Base-by-base conservation (phyloP, 2,329 filamentous ascomycete species). In the Talaromyces verruculosus region DNA sequence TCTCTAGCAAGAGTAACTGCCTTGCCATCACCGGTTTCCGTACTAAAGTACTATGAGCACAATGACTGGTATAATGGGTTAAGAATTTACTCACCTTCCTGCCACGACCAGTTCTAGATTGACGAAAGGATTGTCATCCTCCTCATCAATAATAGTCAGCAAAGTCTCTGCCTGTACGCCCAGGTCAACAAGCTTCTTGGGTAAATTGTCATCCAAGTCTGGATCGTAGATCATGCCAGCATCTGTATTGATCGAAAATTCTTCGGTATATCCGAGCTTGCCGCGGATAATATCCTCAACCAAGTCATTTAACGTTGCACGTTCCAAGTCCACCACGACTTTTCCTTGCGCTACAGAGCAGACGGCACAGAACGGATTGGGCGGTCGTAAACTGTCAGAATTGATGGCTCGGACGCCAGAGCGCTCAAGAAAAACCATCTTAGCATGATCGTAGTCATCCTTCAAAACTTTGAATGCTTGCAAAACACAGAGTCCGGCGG, bases 391-490 rank as follows among this genome's bases (percentile, higher is more conserved):
- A 8, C 78, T 75, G 67, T 89, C 85, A 22, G 83, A 83, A 47
- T 84, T 85, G 67, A 89, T 82, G 13, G 85, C 83, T 33, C 87
- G 84, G 63, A 86, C 86, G 3, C 84, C 84, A 33, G 82, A 86
- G 66, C 83, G 88, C 64, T 91, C 91, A 58, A 97, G 83, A 77
- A 96, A 97, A 13, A 96, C 84, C 87, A 89, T 67, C 62, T 67
- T 67, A 0, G 89, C 88, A 71, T 88, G 86, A 39, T 84, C 80
- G 67, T 89, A 89, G 59, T 93, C 87, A 22, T 88, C 86, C 73
- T 84, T 89, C 66, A 99, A 81, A 28, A 98, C 89, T 77, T 97
- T 98, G 83, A 96, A 95, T 0, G 93, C 89, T 77, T 98, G 90
- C 30, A 99, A 81, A 6, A 98, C 93, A 74, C 93, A 98, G 10